Evolutionary conservation across 2,329 filamentous ascomycete species (phyloP).

Genomic region (Fusarium sambucinum): DNA sequence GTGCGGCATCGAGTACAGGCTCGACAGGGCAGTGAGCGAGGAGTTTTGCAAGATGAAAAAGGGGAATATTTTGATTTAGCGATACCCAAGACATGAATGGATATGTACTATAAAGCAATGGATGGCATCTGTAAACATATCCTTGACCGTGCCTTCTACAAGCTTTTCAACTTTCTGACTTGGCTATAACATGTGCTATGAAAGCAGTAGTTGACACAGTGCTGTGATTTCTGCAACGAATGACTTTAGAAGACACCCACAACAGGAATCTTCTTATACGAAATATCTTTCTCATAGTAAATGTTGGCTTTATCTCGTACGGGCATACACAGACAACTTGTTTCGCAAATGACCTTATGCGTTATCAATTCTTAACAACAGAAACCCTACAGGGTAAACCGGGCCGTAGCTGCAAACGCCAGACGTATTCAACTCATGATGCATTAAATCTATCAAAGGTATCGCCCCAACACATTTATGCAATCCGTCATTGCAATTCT

Average conservation of each 20-base stretch:
- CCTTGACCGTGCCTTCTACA: neutral
- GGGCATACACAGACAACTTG: neutral
- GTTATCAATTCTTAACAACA: neutral
- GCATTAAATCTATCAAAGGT: conserved; percentile 38
- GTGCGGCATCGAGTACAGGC: conserved; percentile 59
- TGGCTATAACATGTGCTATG: neutral
- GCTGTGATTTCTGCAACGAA: neutral
- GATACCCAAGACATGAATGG: conserved; percentile 49
- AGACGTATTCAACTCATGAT: conserved; percentile 22
- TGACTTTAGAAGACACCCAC: neutral
- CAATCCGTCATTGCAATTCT: conserved; percentile 34
- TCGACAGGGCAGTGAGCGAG: conserved; percentile 55
- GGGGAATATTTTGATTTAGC: conserved; percentile 46
- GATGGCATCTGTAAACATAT: conserved; percentile 8
- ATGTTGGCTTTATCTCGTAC: neutral
- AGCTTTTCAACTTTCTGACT: too few relatives aligned
- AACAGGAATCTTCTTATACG: too few relatives aligned
- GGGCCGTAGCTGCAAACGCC: neutral
- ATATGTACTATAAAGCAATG: conserved; percentile 40
- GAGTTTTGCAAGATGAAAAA: conserved; percentile 6
- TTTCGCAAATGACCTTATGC: neutral
- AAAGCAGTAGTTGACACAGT: too few relatives aligned
- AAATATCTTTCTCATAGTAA: neutral
- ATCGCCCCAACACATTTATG: conserved; percentile 17
- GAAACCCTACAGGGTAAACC: neutral